A percentile compares a stretch with the other conserved stretches of the same genome.
Conservation (phyloP, 805 yeast genomes). For the Scheffersomyces lignosus region DNA sequence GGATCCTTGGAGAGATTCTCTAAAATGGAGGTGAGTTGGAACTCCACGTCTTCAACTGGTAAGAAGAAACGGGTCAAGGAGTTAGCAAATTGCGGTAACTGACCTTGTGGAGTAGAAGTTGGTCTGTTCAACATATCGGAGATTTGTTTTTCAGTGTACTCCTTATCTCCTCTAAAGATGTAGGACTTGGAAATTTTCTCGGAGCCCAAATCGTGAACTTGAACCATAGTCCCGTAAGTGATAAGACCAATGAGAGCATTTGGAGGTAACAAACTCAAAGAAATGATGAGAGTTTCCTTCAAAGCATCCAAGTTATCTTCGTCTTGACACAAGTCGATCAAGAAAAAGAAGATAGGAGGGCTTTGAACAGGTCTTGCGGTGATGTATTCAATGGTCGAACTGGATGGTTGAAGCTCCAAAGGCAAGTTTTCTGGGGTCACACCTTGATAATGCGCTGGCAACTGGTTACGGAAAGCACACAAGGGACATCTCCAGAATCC, state of each 20-base stretch:
- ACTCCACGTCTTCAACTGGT: slow-evolving; percentile 78
- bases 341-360: slow-evolving; percentile 86
- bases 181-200: slow-evolving; percentile 69
- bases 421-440: slow-evolving; percentile 78
- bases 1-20: slow-evolving; percentile 78
- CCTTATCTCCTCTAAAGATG: slow-evolving; percentile 88
- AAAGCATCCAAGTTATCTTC: slow-evolving; percentile 81
- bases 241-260: slow-evolving; percentile 85
- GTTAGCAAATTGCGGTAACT: slow-evolving; percentile 26
- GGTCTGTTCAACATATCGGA: slow-evolving; percentile 49
- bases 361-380: slow-evolving; percentile 75
- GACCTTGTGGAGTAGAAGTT: slow-evolving; percentile 23
- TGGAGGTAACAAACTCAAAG: slow-evolving; percentile 81
- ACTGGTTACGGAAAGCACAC: slow-evolving; percentile 73
- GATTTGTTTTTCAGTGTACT: slow-evolving; percentile 70
- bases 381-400: slow-evolving; percentile 83
- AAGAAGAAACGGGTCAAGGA: slow-evolving; percentile 61
- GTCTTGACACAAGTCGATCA: slow-evolving; percentile 87
- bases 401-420: slow-evolving; percentile 65
- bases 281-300: slow-evolving; percentile 74
- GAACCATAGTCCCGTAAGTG: slow-evolving; percentile 88
- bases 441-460: slow-evolving; percentile 80
- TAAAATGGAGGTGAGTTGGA: slow-evolving; percentile 73
- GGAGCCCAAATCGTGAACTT: slow-evolving; percentile 76
- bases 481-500: slow-evolving; percentile 87